Base-by-base conservation (phyloP, 495 filamentous ascomycete genomes). In the Cetradonia linearis region DNA sequence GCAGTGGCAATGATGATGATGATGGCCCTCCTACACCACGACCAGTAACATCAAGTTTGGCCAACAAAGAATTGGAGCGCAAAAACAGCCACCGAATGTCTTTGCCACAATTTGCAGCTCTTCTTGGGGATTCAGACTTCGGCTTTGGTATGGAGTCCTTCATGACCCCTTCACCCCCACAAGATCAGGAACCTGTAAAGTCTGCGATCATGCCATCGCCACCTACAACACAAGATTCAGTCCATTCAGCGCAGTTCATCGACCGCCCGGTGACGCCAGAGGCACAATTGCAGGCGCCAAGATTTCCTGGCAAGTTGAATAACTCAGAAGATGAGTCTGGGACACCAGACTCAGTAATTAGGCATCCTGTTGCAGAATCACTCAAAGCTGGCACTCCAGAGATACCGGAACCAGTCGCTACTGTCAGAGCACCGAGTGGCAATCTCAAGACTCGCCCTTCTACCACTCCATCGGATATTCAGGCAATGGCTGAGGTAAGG, bases 311-410 rank as follows among this genome's bases (percentile, higher is more conserved):
- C 44, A 68, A 72, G 30, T 70, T 75, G 33, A 70, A 74, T 28
- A 69, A 76, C 2, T 78, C 78, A 6, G 78, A 78, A 36, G 76
- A 81, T 48, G 84, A 88, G 55, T 86, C 87, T 2, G 84, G 87
- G 38, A 95, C 92, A 3, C 89, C 90, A 11, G 89, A 93, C 33
- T 96, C 93, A n/a, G 91, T 96, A 30, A 94, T 96, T 63, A 87
- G 89, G 59, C 88, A 88, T 64, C 82, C 88, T 23, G 66, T 77
- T 27, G 70, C 67, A 46, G 67, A 78, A 59, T 72, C 76, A 30
- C 71, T 76, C 23, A 59, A 74, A 10, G 69, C 74, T 5, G 77
- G 82, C 10, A 81, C 80, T 7, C 80, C 83, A 9, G 70, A 74
- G 16, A 81, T 98, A 42, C 89, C 92, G 3, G 91, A 96, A 63